Evolutionary conservation across 1,139 yeast genomes (phyloP), one percentile per base, ranked within the genome.

Genomic region (Meyerozyma carpophila): DNA sequence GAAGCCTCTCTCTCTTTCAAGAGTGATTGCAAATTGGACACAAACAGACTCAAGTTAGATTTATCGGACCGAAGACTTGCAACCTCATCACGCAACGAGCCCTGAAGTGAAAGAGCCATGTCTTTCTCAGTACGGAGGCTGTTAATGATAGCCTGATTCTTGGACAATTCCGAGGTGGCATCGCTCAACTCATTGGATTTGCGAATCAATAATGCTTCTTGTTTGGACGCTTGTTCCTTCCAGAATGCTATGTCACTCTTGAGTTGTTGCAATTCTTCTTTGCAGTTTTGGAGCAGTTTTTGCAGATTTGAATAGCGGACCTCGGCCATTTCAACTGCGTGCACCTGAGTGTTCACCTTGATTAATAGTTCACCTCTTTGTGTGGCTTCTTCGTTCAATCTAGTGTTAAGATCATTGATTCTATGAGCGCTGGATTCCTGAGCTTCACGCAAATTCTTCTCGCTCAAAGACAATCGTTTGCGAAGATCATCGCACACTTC

Each of bases 1-100:
- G 79, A 66, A 0, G 67, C 56, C 44, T 83, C 85, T 43, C 91
- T 73, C 56, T 86, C 94, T 44, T 72, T 73, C 44, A 83, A 79
- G 36, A 82, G 62, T 1, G 76, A 53, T 59, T 86, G 91, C 44
- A 86, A 65, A 53, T 77, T 84, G 20, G 77, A 61, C n/a, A 86
- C 73, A 48, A 83, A 69, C 7, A 77, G 75, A 50, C 75, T 82
- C 39, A 88, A 67, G 44, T 81, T 76, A 9, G 74, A 63, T 54
- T 81, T 81, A 55, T 89, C 95, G 5, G 71, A 70, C 42, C 73
- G 65, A 46, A 86, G 66, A 32, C 71, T 76, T 5, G 67, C 63
- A 41, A 81, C 70, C 47, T 85, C 93, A 25, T 66, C 66, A 32
- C 74, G 65, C 41, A 85, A 62, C n/a, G 84, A 69, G 13, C 64